Conservation (phyloP, 257 asterid species). For the Hygrophila difformis region DNA sequence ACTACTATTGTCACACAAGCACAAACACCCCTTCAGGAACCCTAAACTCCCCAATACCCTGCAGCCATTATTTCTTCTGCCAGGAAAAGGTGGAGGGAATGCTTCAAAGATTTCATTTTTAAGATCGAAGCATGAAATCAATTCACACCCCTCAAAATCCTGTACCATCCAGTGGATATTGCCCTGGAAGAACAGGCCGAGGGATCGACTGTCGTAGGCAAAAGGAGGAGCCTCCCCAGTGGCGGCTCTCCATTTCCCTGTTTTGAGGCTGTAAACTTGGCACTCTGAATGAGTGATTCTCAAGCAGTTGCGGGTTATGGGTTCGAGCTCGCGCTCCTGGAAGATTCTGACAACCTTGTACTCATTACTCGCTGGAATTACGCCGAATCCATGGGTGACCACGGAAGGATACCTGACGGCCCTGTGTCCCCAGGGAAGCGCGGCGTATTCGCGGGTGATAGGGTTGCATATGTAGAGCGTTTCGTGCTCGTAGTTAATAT, state of each 20-base stretch:
- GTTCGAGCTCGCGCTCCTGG: constrained; percentile 25
- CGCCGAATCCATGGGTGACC: constrained; percentile 31
- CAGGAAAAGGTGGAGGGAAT: constrained; percentile 29
- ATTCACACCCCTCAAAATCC: constrained; percentile 27
- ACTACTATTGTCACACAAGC: constrained; percentile 32
- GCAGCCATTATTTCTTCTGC: no score
- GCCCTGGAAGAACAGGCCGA: constrained; percentile 26
- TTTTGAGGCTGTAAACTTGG: constrained; percentile 39
- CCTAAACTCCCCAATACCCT: constrained; percentile 30
- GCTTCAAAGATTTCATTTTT: constrained; percentile 31
- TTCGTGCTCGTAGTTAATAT: constrained; percentile 21
- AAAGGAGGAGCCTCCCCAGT: constrained; percentile 22
- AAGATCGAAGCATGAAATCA: constrained; percentile 44
- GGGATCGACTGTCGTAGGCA: constrained; percentile 13
- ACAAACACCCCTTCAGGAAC: constrained; percentile 18
- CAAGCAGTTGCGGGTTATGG: constrained; percentile 11
- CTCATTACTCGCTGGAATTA: constrained; percentile 12
- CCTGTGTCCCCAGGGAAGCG: constrained; percentile 17
- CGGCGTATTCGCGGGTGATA: constrained; percentile 26
- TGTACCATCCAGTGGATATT: constrained; percentile 44
- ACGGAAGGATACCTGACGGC: constrained; percentile 17
- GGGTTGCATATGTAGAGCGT: constrained; percentile 34
- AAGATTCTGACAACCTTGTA: constrained; percentile 40
- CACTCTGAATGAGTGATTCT: constrained; percentile 23
- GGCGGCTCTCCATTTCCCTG: constrained; percentile 28